A percentile compares a stretch with the other conserved stretches of the same genome.
phyloP scores from a whole-genome alignment of 2,329 filamentous ascomycete genomes.

The Sclerotinia borealis region DNA sequence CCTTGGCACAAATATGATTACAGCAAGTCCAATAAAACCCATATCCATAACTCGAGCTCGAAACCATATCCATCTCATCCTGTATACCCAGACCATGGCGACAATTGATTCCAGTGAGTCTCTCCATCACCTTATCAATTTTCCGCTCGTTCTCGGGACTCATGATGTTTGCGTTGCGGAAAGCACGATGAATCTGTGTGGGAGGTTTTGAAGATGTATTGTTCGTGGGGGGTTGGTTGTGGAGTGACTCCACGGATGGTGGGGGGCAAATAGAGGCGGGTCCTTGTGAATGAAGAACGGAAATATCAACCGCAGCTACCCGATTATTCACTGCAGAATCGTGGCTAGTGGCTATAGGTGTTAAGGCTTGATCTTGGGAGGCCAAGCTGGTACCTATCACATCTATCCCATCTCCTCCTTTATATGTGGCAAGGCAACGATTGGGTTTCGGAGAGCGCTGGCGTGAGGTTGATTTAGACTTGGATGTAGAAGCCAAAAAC shows the following conservation, averaged over 20 bases:
- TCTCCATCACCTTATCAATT: neutral
- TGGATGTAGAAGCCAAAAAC: neutral
- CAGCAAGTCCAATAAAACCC: conserved; percentile 4
- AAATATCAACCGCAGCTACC: neutral
- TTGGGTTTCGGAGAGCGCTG: neutral
- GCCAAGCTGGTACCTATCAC: neutral
- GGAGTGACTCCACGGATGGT: neutral
- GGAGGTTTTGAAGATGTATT: neutral
- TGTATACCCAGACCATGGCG: neutral
- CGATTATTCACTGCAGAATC: neutral
- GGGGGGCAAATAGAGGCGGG: neutral
- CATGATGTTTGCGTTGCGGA: neutral
- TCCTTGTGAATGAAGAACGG: neutral
- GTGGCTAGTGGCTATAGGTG: neutral
- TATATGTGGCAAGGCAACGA: neutral
- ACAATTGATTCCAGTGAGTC: neutral
- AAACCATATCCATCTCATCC: neutral
- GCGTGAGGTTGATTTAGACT: neutral
- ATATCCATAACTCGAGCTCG: neutral
- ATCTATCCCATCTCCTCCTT: neutral
- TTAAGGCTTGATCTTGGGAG: neutral
- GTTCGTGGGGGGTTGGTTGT: neutral
- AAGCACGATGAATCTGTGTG: neutral
- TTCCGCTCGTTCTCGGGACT: neutral
- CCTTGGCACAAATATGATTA: neutral